These are phyloP conservation scores for Bertia moriformis DNA, from an alignment of 2,329 filamentous ascomycete species.

Conservation along the genomic window DNA sequence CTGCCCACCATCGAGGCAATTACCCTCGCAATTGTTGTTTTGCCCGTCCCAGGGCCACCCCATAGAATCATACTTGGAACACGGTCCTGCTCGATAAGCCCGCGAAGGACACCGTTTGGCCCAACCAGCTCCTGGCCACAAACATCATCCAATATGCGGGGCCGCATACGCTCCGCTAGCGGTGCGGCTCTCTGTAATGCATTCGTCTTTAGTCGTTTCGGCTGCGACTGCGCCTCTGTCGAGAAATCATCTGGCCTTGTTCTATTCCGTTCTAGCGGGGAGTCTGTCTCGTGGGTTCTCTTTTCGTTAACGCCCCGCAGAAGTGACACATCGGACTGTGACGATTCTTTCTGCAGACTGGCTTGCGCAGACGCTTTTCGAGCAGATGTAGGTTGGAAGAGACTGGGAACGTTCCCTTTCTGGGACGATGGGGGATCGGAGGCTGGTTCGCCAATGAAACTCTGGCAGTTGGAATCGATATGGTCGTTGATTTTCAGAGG, in stretches of 20 bases:
- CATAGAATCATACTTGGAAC: constrained; percentile 94
- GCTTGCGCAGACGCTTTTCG: constrained; percentile 12
- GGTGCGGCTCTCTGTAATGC: constrained; percentile 64
- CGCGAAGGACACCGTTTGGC: constrained; percentile 65
- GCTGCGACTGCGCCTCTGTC: constrained; percentile 13
- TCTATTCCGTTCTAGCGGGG: too few relatives aligned
- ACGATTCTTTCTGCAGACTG: neutral
- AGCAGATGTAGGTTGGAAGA: constrained; percentile 11
- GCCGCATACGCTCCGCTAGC: constrained; percentile 86
- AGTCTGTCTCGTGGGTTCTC: constrained; percentile 2
- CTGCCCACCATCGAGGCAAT: constrained; percentile 71
- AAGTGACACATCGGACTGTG: neutral
- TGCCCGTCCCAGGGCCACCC: constrained; percentile 69
- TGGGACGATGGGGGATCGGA: constrained; percentile 15
- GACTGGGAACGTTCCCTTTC: constrained; percentile 16
- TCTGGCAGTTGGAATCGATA: constrained; percentile 69
- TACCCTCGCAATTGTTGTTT: constrained; percentile 83
- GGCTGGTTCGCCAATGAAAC: constrained; percentile 42
- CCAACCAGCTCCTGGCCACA: constrained; percentile 87
- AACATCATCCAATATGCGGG: constrained; percentile 68
- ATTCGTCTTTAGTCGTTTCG: constrained; percentile 42
- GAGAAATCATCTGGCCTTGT: constrained; percentile 9
- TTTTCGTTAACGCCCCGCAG: constrained; percentile 4
- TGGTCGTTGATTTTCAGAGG: constrained; percentile 72
- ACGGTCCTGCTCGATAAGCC: constrained; percentile 73